Evolutionary conservation across 2,329 filamentous ascomycete species (phyloP), one percentile per base, ranked within the genome.

Genomic region (Colletotrichum paranaense): DNA sequence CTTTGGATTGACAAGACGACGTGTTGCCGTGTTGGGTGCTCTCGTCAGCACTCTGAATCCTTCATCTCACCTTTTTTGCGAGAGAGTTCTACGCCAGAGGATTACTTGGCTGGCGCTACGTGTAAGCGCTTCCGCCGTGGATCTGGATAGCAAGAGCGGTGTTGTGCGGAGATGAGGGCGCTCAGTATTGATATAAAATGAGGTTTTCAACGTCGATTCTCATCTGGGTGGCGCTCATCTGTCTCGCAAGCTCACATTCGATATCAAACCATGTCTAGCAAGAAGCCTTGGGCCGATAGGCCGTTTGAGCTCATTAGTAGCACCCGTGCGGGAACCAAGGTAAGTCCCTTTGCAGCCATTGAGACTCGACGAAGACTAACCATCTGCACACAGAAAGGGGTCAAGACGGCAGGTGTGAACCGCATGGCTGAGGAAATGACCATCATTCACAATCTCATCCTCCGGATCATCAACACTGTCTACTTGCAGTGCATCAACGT

Each of bases 221-320:
- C 32, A 5, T 22, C 8, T 46, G 1, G 38, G 2, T 9, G 30
- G 12, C n/a, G n/a, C 5, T 42, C 12, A 22, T 49, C 12, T 56
- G 19, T 4, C 11, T 38, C 35, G 6, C 28, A 26, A 30, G 4
- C 19, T 42, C 28, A 5, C 16, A n/a, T 19, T 55, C n/a, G 11
- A 26, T 22, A 46, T 28, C 14, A n/a, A 30, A 30, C 6, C 60
- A 73, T 73, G 70, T 32, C 67, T 12, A 19, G 22, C 2, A 32
- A 59, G 3, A 80, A 79, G 59, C 75, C 74, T 4, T 83, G 81
- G 81, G 81, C 78, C 4, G 80, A 83, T 22, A 77, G 78, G n/a
- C 81, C 81, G 0, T 82, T 81, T 53, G 67, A 77, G 28, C 77
- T 83, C 57, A 79, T 83, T 55, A 74, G 76, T 24, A 68, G 76